Evolutionary conservation across 2,329 filamentous ascomycete species (phyloP).

Genomic region (Mollisia scopiformis): DNA sequence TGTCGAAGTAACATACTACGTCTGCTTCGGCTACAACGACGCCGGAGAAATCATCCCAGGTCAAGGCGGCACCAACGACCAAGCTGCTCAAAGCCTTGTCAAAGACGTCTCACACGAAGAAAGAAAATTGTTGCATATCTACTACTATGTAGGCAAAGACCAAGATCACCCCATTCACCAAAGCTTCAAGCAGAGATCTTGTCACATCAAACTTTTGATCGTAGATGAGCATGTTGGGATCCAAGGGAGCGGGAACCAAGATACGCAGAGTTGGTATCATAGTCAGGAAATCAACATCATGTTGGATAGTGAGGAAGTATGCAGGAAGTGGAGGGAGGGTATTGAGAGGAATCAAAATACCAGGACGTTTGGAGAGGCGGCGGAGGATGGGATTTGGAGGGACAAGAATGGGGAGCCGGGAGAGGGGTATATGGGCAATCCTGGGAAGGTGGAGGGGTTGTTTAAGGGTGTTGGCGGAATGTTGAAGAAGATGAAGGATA

Average conservation of each 20-base stretch:
- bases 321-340: conserved; percentile 62
- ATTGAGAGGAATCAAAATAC: conserved; percentile 71
- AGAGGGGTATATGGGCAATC: too few species aligned
- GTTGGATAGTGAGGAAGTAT: conserved; percentile 66
- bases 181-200: conserved; percentile 65
- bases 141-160: conserved; percentile 76
- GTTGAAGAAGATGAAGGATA: too few species aligned
- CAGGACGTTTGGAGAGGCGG: conserved; percentile 55
- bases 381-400: conserved; percentile 64
- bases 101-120: conserved; percentile 51
- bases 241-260: conserved; percentile 77
- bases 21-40: conserved; percentile 82
- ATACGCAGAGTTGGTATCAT: conserved; percentile 81
- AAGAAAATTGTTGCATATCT: conserved; percentile 57
- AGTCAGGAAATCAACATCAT: conserved; percentile 79
- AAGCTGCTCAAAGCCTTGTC: conserved; percentile 65
- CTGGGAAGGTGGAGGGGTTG: too few species aligned
- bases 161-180: conserved; percentile 70
- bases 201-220: conserved; percentile 79
- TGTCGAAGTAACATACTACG: conserved; percentile 68
- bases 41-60: conserved; percentile 72
- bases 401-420: conserved; percentile 54
- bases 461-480: too few species aligned
- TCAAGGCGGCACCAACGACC: conserved; percentile 77
- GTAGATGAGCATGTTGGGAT: conserved; percentile 71